A percentile compares a stretch with the other conserved stretches of the same genome.
phyloP scores from a whole-genome alignment of 331 rosid genomes.

The Ulmus americana region DNA sequence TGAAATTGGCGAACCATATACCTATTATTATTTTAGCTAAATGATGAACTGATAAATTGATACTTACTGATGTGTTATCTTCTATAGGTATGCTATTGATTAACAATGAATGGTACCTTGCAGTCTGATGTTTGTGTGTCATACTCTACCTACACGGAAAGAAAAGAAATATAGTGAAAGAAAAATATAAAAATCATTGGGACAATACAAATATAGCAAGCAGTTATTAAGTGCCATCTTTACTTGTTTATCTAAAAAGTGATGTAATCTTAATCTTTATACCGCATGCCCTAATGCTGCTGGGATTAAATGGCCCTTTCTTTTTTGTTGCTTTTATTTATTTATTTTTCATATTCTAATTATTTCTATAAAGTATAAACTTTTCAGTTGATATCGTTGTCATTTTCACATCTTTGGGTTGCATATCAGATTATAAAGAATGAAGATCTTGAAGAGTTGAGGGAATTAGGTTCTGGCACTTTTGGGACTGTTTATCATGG shows the following conservation, averaged over 20 bases:
- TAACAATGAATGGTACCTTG: no score
- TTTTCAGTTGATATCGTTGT: background rate
- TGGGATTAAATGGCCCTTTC: background rate
- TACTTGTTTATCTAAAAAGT: background rate
- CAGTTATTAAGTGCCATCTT: background rate
- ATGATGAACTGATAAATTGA: no score
- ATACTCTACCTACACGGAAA: no score
- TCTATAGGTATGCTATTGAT: no score
- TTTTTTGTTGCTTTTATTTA: background rate
- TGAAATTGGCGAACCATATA: no score
- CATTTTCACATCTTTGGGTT: background rate
- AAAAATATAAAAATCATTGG: background rate
- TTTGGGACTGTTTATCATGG: conserved; percentile 96
- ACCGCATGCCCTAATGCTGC: background rate
- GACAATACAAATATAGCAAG: background rate
- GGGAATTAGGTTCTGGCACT: conserved; percentile 83
- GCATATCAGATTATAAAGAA: conserved; percentile 58
- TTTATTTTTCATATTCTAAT: background rate
- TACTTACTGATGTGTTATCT: no score
- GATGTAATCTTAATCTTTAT: background rate
- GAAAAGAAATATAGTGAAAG: background rate
- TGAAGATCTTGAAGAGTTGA: conserved; percentile 88
- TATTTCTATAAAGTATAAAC: background rate
- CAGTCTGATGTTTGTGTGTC: no score
- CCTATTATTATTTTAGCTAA: no score